phyloP scores from a whole-genome alignment of 768 basidiomycete genomes.

The Neoboletus brunneissimus region DNA sequence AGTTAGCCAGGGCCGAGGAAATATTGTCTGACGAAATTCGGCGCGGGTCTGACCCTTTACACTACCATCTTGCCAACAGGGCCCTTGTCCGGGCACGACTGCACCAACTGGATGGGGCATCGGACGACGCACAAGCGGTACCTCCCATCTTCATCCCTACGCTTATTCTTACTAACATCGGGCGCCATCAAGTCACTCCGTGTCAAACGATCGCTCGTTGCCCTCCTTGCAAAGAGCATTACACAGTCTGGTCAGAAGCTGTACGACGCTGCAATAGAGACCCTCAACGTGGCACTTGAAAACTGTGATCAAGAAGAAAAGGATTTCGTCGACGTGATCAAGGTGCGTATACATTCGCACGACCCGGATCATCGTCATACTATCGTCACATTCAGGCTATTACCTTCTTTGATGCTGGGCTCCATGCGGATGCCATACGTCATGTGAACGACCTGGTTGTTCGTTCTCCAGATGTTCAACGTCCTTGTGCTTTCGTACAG shows the following conservation, averaged over 20 bases:
- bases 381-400: slow-evolving; percentile 5
- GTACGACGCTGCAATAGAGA: not conserved
- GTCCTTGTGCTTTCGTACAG: slow-evolving; percentile 11
- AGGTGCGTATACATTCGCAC: not conserved
- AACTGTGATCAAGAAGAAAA: not conserved
- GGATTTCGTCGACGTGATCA: slow-evolving; percentile 9
- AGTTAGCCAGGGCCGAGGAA: slow-evolving; percentile 9
- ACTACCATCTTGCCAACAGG: slow-evolving; percentile 11
- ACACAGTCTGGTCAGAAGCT: not conserved
- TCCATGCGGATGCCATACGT: not conserved
- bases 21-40: slow-evolving; percentile 16
- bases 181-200: slow-evolving; percentile 5
- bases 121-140: slow-evolving; percentile 16
- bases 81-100: slow-evolving; percentile 12
- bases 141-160: not conserved
- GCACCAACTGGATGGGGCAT: slow-evolving; percentile 8
- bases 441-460: not conserved
- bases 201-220: slow-evolving; percentile 5
- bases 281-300: slow-evolving; percentile 1
- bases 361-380: not conserved
- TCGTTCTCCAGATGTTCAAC: not conserved
- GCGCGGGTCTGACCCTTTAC: not conserved
- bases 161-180: not conserved
- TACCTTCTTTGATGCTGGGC: slow-evolving; percentile 6
- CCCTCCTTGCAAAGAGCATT: slow-evolving; percentile 8